Base-by-base conservation (phyloP, 768 basidiomycete species). In the Trametes cingulata region DNA sequence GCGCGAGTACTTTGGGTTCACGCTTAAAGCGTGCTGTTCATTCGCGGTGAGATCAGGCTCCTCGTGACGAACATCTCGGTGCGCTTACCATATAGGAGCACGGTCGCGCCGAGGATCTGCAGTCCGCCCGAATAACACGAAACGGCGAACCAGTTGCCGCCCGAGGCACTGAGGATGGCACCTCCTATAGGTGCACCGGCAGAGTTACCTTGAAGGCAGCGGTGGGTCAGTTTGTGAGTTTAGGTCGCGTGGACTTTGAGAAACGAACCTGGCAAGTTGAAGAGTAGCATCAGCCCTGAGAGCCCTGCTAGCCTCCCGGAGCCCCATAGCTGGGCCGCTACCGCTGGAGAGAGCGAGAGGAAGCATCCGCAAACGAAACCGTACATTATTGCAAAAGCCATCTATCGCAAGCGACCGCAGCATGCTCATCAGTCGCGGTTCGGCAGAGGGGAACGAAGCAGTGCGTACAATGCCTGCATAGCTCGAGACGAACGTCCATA, bases 351-450 rank as follows among this genome's bases (percentile, higher is more conserved):
- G 40, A 77, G 69, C 47, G 72, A 72, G 42, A 76, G 65, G 64
- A 74, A 76, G 63, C 74, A 73, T 19, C 72, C 73, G 52, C 76
- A 75, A 40, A 76, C 69, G 49, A 74, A 68, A 6, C 76, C 76
- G 57, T 73, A 72, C 25, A 74, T n/a, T 22, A 75, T 66, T 29
- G 69, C 69, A 53, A 75, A 73, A n/a, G 66, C 66, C 46, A 77
- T 69, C 67, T 68, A 22, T 22, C 19, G 24, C 17, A 7, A 47
- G 46, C 19, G n/a, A n/a, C n/a, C n/a, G n/a, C n/a, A n/a, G n/a
- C n/a, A n/a, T n/a, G n/a, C n/a, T n/a, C n/a, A n/a, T n/a, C n/a
- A n/a, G n/a, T n/a, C n/a, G n/a, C n/a, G n/a, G n/a, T n/a, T n/a
- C n/a, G 17, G 15, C 40, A 27, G 6, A 33, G 15, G 25, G 50